Conservation (phyloP, 257 asterid species). For the Cruciata laevipes region DNA sequence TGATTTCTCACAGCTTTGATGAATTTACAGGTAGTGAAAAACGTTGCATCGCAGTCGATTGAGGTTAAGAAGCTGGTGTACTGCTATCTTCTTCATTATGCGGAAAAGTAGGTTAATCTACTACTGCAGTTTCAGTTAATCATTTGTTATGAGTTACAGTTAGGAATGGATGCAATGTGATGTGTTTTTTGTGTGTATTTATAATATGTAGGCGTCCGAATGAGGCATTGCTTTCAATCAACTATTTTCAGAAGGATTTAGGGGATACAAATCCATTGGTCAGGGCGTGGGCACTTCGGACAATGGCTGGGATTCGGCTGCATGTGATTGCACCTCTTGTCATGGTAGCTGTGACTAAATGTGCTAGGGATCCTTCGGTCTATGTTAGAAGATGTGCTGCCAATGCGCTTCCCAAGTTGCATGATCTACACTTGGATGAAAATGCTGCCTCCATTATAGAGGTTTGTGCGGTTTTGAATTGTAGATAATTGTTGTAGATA, state of each 20-base stretch:
- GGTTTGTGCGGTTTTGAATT: slow-evolving; percentile 32
- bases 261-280: slow-evolving; percentile 92
- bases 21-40: slow-evolving; percentile 73
- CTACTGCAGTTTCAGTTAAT: slow-evolving; percentile 10
- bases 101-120: slow-evolving; percentile 57
- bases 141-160: background rate
- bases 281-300: slow-evolving; percentile 92
- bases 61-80: slow-evolving; percentile 97
- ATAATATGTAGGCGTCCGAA: slow-evolving; percentile 64
- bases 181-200: background rate
- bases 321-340: slow-evolving; percentile 82
- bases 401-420: slow-evolving; percentile 82
- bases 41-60: slow-evolving; percentile 81
- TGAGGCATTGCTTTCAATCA: slow-evolving; percentile 83
- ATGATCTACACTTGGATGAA: slow-evolving; percentile 87
- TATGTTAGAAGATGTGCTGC: slow-evolving; percentile 97
- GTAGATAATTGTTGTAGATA: background rate
- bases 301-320: slow-evolving; percentile 97
- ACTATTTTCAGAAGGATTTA: slow-evolving; percentile 92
- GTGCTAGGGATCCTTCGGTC: slow-evolving; percentile 95
- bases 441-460: slow-evolving; percentile 61
- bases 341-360: slow-evolving; percentile 73
- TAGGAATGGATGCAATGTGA: background rate
- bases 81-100: slow-evolving; percentile 87
- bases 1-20: slow-evolving; percentile 1